phyloP scores from a whole-genome alignment of 768 basidiomycete genomes.

The Kwoniella botswanensis region DNA sequence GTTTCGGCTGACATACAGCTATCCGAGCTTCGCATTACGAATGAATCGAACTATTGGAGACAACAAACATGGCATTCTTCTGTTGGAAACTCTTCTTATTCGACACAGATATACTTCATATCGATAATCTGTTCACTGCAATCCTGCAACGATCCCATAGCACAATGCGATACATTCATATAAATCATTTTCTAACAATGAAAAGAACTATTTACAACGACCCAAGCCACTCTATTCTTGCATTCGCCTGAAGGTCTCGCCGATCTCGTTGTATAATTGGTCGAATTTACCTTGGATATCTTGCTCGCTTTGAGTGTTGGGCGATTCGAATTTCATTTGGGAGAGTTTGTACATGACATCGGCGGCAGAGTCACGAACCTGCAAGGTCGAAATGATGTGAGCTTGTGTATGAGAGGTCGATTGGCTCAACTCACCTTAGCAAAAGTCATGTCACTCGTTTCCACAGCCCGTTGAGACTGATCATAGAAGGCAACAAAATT shows the following conservation, averaged over 20 bases:
- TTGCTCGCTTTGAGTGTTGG: slow-evolving; percentile 82
- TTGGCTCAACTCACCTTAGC: slow-evolving; percentile 47
- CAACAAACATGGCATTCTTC: no score
- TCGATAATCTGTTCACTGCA: not conserved
- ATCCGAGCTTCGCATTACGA: no score
- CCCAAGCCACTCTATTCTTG: slow-evolving; percentile 46
- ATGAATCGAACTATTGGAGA: no score
- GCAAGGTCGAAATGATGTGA: slow-evolving; percentile 36
- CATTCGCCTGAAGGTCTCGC: slow-evolving; percentile 73
- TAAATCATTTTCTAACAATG: slow-evolving; percentile 4
- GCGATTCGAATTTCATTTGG: slow-evolving; percentile 99
- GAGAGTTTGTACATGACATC: slow-evolving; percentile 97
- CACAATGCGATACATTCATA: slow-evolving; percentile 16
- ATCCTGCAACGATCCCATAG: not conserved
- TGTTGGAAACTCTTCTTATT: no score
- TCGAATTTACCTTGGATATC: slow-evolving; percentile 81
- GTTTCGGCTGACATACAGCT: no score
- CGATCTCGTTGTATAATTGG: slow-evolving; percentile 79
- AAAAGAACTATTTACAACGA: slow-evolving; percentile 17
- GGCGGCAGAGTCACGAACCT: slow-evolving; percentile 81
- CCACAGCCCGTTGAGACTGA: slow-evolving; percentile 81
- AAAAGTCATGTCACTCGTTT: slow-evolving; percentile 68
- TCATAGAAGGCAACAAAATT: slow-evolving; percentile 96
- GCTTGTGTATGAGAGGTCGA: not conserved
- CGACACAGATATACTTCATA: no score